Conservation (phyloP, 768 basidiomycete species). For the Hypholoma fasciculare region DNA sequence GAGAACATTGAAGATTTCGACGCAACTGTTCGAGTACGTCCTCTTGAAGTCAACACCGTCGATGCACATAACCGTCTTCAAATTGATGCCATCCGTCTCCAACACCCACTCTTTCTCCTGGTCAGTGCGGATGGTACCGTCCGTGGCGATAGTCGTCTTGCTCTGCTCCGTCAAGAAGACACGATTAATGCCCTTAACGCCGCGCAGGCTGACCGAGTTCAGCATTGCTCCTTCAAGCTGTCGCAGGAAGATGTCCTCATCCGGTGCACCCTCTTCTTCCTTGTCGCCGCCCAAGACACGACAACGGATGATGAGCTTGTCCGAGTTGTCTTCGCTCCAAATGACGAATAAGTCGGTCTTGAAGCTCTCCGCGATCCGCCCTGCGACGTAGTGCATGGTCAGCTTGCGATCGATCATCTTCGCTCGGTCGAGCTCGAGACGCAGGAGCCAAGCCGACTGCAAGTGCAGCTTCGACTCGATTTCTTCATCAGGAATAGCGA, state of each 20-base stretch:
- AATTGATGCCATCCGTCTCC: slow-evolving; percentile 95
- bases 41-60: slow-evolving; percentile 93
- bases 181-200: slow-evolving; percentile 86
- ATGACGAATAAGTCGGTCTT: slow-evolving; percentile 96
- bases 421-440: slow-evolving; percentile 93
- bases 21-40: slow-evolving; percentile 96
- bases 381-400: slow-evolving; percentile 92
- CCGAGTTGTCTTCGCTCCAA: slow-evolving; percentile 98
- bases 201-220: slow-evolving; percentile 91
- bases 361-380: slow-evolving; percentile 92
- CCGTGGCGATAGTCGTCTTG: slow-evolving; percentile 61
- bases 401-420: slow-evolving; percentile 98
- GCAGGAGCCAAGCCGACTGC: slow-evolving; percentile 96
- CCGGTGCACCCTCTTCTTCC: slow-evolving; percentile 69
- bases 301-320: slow-evolving; percentile 96
- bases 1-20: slow-evolving; percentile 90
- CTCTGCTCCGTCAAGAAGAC: slow-evolving; percentile 94
- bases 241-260: slow-evolving; percentile 96
- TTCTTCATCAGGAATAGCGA: slow-evolving; percentile 97
- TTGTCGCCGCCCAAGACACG: slow-evolving; percentile 90
- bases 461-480: slow-evolving; percentile 88
- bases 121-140: slow-evolving; percentile 64
- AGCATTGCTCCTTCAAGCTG: slow-evolving; percentile 97
- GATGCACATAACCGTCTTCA: slow-evolving; percentile 93
- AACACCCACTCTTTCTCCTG: slow-evolving; percentile 91